Evolutionary conservation across 345 rosid genomes (phyloP), one percentile per base, ranked within the genome.

Genomic region (Gossypium ekmanianum): DNA sequence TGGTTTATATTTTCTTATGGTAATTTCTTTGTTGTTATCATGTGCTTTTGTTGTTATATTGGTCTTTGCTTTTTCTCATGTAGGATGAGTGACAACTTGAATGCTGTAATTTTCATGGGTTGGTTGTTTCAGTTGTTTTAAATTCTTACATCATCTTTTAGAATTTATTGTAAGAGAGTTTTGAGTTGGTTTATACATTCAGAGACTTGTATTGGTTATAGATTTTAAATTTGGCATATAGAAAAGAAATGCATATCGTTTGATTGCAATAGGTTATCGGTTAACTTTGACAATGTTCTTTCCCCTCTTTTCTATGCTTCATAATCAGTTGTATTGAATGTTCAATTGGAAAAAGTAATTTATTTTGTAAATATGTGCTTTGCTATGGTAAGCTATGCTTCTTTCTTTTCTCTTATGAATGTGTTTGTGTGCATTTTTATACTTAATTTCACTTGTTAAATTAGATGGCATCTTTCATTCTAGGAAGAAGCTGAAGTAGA

Each of bases 401-500:
- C 34, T 45, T 1, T 9, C 17, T 65, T 12, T 41, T 77, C 64
- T 44, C 43, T 16, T 57, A 16, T 39, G 41, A 34, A 2, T 11
- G 24, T 11, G 39, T 7, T 24, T 22, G 75, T 1, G 11, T 47
- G 39, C 11, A 0, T 16, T 9, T 67, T 74, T 11, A 14, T 48
- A 7, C 13, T 58, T 63, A 48, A 29, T 16, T 57, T 57, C 16
- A 50, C 20, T 54, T 16, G 12, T 27, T 72, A 51, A 67, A 55
- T 52, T 9, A 72, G 43, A 59, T 14, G 50, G 39, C 20, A 71
- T 43, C 68, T 58, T 47, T 65, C 20, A 43, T 61, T 12, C 34
- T 54, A 85, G 91, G 85, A 81, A 75, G 85, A 75, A 72, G 92
- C 79, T 72, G 86, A 76, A 79, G 76, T 78, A 51, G 80, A 70